phyloP scores from a whole-genome alignment of 345 rosid genomes.

The Eucalyptus polyanthemos region DNA sequence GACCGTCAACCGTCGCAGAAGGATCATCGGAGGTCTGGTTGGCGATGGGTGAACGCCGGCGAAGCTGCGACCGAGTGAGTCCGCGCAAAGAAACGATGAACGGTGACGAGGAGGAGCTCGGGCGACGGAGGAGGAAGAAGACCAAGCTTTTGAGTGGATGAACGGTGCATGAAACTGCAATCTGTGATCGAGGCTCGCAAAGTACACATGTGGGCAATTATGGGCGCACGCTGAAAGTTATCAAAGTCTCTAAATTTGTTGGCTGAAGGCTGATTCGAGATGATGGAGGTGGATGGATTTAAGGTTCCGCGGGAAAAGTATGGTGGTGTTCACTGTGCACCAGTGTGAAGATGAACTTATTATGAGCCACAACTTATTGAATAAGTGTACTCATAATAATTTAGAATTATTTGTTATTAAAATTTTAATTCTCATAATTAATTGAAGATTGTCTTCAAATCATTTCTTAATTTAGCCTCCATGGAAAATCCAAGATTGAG shows the following conservation, averaged over 20 bases:
- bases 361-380: too few species aligned
- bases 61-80: background rate
- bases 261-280: background rate
- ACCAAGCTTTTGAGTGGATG: background rate
- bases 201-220: background rate
- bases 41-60: background rate
- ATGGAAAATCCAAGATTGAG: too few species aligned
- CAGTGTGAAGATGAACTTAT: too few species aligned
- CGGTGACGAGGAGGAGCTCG: background rate
- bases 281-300: background rate
- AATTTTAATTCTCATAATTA: accelerated
- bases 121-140: background rate
- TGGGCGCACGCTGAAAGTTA: background rate
- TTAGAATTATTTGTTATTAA: accelerated
- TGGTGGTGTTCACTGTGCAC: accelerated
- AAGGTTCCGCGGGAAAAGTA: background rate
- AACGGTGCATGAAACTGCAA: background rate
- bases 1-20: background rate
- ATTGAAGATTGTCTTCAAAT: accelerated
- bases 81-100: background rate
- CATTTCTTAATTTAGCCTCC: too few species aligned
- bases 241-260: background rate
- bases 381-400: too few species aligned
- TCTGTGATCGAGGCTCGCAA: background rate
- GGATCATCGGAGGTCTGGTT: background rate